Conservation (phyloP, 805 yeast species). For the Candida xiaguanensis region DNA sequence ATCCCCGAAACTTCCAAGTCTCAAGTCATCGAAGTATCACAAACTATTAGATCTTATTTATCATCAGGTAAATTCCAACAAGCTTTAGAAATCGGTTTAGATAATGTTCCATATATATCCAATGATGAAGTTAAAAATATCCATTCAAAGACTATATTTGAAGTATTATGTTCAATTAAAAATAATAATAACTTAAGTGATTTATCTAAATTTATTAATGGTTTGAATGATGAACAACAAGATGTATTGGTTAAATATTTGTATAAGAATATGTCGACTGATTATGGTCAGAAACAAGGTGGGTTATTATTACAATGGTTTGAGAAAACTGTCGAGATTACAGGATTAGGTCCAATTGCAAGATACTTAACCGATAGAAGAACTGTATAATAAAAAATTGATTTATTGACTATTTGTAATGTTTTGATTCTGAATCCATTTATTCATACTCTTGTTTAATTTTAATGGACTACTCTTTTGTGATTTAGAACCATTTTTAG, state of each 20-base stretch:
- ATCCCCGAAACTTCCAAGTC: conserved; percentile 39
- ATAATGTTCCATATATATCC: conserved; percentile 81
- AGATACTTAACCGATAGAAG: conserved; percentile 85
- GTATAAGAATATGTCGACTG: conserved; percentile 78
- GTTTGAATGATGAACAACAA: conserved; percentile 60
- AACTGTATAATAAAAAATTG: conserved; percentile 43
- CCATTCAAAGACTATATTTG: conserved; percentile 53
- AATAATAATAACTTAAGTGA: conserved; percentile 65
- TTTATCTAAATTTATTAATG: conserved; percentile 55
- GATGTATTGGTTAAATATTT: conserved; percentile 79
- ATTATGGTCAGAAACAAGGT: conserved; percentile 80
- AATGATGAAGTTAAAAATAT: conserved; percentile 50
- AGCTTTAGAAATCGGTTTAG: conserved; percentile 63
- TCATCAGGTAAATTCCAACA: conserved; percentile 69
- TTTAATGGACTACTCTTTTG: background rate
- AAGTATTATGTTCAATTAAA: conserved; percentile 51
- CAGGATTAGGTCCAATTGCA: conserved; percentile 87
- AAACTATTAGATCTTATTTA: conserved; percentile 57
- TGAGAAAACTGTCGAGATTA: conserved; percentile 77
- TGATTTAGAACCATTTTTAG: background rate
- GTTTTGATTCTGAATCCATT: background rate
- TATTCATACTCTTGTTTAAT: background rate
- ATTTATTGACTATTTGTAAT: background rate
- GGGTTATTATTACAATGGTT: conserved; percentile 87
- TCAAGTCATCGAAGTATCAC: conserved; percentile 53